Evolutionary conservation across 2,329 filamentous ascomycete genomes (phyloP).

Genomic region (Phaeophleospora eucalypticola): DNA sequence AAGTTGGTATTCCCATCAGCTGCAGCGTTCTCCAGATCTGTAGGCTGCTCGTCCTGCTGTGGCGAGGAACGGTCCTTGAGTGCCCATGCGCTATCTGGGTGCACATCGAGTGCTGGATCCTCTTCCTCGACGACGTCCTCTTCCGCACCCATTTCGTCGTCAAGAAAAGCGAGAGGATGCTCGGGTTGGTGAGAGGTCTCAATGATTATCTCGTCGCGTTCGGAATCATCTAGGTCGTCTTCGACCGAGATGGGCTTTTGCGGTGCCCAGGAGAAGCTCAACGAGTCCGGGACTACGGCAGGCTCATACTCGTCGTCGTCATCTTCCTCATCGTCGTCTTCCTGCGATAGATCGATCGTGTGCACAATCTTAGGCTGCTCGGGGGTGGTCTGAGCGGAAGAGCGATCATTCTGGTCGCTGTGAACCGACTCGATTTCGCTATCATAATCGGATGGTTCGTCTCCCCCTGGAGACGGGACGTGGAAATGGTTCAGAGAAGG

Average conservation of each 20-base stretch:
- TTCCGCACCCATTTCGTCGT: no score
- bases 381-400: constrained; percentile 29
- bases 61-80: constrained; percentile 3
- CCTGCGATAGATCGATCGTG: neutral
- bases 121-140: no score
- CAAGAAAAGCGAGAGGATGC: no score
- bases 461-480: constrained; percentile 21
- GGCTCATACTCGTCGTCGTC: constrained; percentile 12
- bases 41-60: constrained; percentile 20
- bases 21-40: constrained; percentile 23
- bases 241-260: neutral
- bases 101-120: no score
- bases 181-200: neutral
- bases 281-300: constrained; percentile 8
- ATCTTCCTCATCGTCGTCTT: constrained; percentile 20
- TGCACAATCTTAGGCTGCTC: constrained; percentile 6
- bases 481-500: constrained; percentile 14
- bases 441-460: constrained; percentile 23
- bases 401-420: constrained; percentile 13
- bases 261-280: neutral
- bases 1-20: constrained; percentile 3
- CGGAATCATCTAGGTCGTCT: constrained; percentile 8
- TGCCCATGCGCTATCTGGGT: neutral
- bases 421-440: constrained; percentile 18
- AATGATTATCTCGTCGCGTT: constrained; percentile 4